phyloP scores from a whole-genome alignment of 2,329 filamentous ascomycete species.

The Verticillium klebahnii region DNA sequence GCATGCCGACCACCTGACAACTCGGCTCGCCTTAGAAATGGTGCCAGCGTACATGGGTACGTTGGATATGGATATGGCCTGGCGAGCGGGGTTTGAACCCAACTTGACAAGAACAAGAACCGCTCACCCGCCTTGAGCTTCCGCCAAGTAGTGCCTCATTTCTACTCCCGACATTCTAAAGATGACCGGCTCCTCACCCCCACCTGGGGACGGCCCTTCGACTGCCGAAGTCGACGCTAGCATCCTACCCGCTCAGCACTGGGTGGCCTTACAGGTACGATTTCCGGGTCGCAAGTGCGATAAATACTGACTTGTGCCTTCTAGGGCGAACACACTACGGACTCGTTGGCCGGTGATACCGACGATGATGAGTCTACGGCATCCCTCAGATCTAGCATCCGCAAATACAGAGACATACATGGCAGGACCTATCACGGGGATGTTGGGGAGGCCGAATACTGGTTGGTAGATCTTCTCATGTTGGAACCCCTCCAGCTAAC shows the following conservation, averaged over 20 bases:
- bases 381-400: constrained; percentile 30
- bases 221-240: background rate
- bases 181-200: too few relatives aligned
- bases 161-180: too few relatives aligned
- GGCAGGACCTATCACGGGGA: constrained; percentile 32
- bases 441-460: background rate
- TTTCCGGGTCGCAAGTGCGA: background rate
- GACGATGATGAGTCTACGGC: constrained; percentile 17
- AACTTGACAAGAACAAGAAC: too few relatives aligned
- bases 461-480: background rate
- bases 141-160: too few relatives aligned
- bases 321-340: background rate
- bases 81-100: too few relatives aligned
- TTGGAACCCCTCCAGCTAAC: background rate
- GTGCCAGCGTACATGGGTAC: too few relatives aligned
- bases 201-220: background rate
- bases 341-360: background rate
- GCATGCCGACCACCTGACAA: too few relatives aligned
- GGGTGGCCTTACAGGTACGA: background rate
- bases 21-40: too few relatives aligned
- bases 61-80: too few relatives aligned
- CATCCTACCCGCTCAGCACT: background rate
- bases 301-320: background rate
- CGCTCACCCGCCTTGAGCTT: too few relatives aligned
- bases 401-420: constrained; percentile 29